These are phyloP conservation scores for Trametes elegans DNA, from an alignment of 768 basidiomycete species.

Conservation along the genomic window DNA sequence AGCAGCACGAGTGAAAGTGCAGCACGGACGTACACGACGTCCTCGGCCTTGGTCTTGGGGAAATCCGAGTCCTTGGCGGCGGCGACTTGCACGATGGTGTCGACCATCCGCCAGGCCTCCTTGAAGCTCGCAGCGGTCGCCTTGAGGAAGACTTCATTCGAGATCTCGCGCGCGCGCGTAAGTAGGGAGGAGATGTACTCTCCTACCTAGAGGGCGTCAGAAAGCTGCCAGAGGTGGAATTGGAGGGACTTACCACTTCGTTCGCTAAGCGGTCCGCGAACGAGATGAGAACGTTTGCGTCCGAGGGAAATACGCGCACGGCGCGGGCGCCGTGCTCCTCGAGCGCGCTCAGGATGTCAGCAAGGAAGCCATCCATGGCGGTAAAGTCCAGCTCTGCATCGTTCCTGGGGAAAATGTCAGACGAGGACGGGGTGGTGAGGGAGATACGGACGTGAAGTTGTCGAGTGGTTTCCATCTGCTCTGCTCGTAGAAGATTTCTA, in stretches of 20 bases:
- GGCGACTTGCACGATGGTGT: conserved; percentile 63
- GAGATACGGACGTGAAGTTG: conserved; percentile 66
- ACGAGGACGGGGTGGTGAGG: background rate
- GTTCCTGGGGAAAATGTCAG: conserved; percentile 34
- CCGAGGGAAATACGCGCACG: conserved; percentile 81
- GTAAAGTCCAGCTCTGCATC: conserved; percentile 74
- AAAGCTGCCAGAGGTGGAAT: background rate
- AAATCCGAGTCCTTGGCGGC: conserved; percentile 42
- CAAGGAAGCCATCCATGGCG: conserved; percentile 92
- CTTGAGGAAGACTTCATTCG: conserved; percentile 69
- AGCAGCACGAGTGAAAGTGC: background rate
- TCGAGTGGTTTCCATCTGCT: conserved; percentile 76
- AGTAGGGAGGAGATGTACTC: conserved; percentile 85
- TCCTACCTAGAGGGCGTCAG: conserved; percentile 52
- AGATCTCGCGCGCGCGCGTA: conserved; percentile 71
- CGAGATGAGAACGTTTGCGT: conserved; percentile 70
- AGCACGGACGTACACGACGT: conserved; percentile 65
- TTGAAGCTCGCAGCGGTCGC: conserved; percentile 89
- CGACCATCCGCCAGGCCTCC: conserved; percentile 85
- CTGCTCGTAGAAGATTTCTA: conserved; percentile 89
- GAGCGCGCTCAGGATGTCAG: conserved; percentile 59
- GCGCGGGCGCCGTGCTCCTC: conserved; percentile 76
- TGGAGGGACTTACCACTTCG: conserved; percentile 73
- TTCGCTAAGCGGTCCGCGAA: conserved; percentile 83
- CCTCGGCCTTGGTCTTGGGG: conserved; percentile 60